Conservation (phyloP, 306 rosid genomes). For the Trichosanthes cucumerina region DNA sequence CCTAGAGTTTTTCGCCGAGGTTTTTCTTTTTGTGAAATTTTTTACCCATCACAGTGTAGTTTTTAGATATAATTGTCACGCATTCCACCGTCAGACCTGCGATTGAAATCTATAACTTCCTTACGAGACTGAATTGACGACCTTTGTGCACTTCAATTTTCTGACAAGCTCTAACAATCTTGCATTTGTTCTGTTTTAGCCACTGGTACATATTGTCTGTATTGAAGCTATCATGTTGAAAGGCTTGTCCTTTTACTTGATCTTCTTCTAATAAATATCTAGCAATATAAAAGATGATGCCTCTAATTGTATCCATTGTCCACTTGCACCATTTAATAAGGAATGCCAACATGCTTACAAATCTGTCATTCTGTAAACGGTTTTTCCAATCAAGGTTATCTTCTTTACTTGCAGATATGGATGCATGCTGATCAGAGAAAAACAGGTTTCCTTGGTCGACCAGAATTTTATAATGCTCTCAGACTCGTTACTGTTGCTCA, state of each 20-base stretch:
- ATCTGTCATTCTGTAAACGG: slow-evolving; percentile 8
- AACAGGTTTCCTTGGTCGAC: slow-evolving; percentile 79
- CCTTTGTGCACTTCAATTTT: not conserved
- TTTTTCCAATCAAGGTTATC: slow-evolving; percentile 7
- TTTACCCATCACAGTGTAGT: not conserved
- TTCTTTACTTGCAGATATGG: slow-evolving; percentile 56
- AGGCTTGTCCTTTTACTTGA: not conserved
- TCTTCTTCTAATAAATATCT: not conserved
- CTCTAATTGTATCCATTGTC: not conserved
- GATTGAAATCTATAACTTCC: not conserved
- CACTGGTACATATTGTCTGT: not conserved
- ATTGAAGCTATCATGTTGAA: not conserved
- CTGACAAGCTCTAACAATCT: not conserved
- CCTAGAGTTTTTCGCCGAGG: not conserved
- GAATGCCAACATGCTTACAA: not conserved
- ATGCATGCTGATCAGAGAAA: slow-evolving; percentile 83
- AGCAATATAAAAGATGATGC: not conserved
- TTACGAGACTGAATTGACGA: not conserved
- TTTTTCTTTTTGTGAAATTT: not conserved
- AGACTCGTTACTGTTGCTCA: slow-evolving; percentile 92
- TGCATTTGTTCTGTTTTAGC: not conserved
- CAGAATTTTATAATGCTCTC: slow-evolving; percentile 83
- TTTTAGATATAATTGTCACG: not conserved
- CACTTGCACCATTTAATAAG: not conserved
- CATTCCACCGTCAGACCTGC: not conserved